Evolutionary conservation across 2,329 filamentous ascomycete genomes (phyloP).

Genomic region (Epichloe elymi): DNA sequence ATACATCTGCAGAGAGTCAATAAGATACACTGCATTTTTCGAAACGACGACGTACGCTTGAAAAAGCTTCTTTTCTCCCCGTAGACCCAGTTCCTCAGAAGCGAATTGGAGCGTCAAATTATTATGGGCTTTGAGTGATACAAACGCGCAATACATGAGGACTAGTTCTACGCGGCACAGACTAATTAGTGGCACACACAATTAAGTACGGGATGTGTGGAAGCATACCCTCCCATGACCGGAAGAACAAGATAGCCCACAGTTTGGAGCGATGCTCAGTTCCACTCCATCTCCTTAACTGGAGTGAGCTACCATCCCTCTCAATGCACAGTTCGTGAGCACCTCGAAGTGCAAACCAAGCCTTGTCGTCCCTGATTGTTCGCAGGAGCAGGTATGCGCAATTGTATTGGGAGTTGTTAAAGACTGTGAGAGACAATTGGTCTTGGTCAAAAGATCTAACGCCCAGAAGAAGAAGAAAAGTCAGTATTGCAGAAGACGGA

Average conservation of each 20-base stretch:
- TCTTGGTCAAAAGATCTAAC: slow-evolving; percentile 41
- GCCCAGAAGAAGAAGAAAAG: slow-evolving; percentile 2
- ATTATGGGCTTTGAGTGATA: slow-evolving; percentile 41
- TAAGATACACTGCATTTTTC: not conserved
- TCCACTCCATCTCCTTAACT: slow-evolving; percentile 39
- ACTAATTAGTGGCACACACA: not conserved
- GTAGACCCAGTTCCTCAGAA: slow-evolving; percentile 32
- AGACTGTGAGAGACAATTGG: slow-evolving; percentile 39
- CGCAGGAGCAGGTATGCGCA: slow-evolving; percentile 36
- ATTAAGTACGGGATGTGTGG: too few relatives aligned
- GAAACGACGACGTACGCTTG: slow-evolving; percentile 33
- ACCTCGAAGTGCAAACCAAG: slow-evolving; percentile 36
- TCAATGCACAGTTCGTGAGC: slow-evolving; percentile 41
- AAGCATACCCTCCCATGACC: slow-evolving; percentile 45
- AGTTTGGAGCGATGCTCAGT: slow-evolving; percentile 28
- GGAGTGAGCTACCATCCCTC: slow-evolving; percentile 34
- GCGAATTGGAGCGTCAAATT: slow-evolving; percentile 29
- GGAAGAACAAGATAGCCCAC: slow-evolving; percentile 43
- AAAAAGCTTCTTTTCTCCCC: slow-evolving; percentile 38
- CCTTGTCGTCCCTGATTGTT: slow-evolving; percentile 23
- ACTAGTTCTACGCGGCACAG: slow-evolving; percentile 36
- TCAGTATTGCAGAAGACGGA: not conserved
- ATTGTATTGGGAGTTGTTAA: slow-evolving; percentile 29
- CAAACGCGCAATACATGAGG: slow-evolving; percentile 44
- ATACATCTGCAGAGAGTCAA: slow-evolving; percentile 32